A percentile compares a stretch with the other conserved stretches of the same genome.
Conservation (phyloP, 2,329 filamentous ascomycete species). For the Alternaria burnsii region DNA sequence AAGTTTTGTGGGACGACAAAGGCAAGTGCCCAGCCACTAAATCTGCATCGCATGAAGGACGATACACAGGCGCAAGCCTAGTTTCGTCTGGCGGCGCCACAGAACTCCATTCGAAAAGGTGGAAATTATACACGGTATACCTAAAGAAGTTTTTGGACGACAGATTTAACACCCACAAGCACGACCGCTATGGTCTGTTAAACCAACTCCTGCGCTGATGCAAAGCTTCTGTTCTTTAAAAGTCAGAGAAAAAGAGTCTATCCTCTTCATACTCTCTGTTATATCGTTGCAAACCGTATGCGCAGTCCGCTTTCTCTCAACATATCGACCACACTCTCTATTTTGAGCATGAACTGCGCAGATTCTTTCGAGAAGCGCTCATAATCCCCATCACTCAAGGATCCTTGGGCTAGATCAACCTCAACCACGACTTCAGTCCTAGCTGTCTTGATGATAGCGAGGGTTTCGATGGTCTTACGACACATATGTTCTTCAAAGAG, state of each 20-base stretch:
- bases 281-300: neutral
- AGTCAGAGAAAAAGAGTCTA: neutral
- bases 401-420: constrained; percentile 13
- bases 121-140: neutral
- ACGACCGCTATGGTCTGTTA: neutral
- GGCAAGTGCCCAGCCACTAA: neutral
- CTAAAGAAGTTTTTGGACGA: neutral
- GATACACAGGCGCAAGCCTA: neutral
- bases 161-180: neutral
- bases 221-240: neutral
- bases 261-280: neutral
- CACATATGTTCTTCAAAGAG: constrained; percentile 13
- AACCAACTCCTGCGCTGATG: constrained; percentile 1
- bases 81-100: neutral
- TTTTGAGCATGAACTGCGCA: constrained; percentile 1
- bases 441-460: constrained; percentile 11
- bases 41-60: neutral
- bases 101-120: neutral
- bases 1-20: neutral
- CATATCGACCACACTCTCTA: constrained; percentile 1
- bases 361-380: constrained; percentile 7
- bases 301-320: constrained; percentile 9
- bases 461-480: constrained; percentile 10
- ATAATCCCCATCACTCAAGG: constrained; percentile 10
- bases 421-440: constrained; percentile 17